Percentiles rank a stretch among this genome's conserved stretches.
Conservation (phyloP, 1,139 yeast species). For the Taphrina wiesneri region DNA sequence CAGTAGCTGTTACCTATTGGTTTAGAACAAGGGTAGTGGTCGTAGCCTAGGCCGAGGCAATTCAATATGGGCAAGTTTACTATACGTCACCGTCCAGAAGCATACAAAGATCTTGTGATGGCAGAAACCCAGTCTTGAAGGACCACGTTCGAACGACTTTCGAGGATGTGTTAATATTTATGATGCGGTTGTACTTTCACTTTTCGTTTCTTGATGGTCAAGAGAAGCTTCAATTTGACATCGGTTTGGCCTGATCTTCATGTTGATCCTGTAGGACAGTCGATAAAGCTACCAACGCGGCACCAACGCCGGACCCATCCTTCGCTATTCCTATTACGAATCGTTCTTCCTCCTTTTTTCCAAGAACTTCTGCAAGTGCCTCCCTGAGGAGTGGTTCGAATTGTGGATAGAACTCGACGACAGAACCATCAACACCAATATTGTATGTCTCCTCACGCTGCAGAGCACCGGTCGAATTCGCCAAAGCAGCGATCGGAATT, state of each 20-base stretch:
- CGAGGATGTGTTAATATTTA: too few species aligned
- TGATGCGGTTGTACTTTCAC: too few species aligned
- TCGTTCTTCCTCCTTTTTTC: slow-evolving; percentile 69
- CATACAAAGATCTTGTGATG: too few species aligned
- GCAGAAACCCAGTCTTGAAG: too few species aligned
- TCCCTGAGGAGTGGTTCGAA: slow-evolving; percentile 74
- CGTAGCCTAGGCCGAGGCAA: too few species aligned
- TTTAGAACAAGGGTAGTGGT: too few species aligned
- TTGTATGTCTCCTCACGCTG: slow-evolving; percentile 66
- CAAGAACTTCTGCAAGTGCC: slow-evolving; percentile 57
- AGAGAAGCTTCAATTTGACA: too few species aligned
- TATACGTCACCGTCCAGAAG: too few species aligned
- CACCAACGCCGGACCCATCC: slow-evolving; percentile 96
- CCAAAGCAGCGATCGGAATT: slow-evolving; percentile 81
- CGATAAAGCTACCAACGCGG: slow-evolving; percentile 77
- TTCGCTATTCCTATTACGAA: slow-evolving; percentile 76
- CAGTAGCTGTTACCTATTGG: too few species aligned
- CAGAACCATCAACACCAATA: slow-evolving; percentile 93
- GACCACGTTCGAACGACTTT: too few species aligned
- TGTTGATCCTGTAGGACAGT: slow-evolving; percentile 39
- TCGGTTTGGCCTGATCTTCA: background rate
- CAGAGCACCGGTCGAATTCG: slow-evolving; percentile 59
- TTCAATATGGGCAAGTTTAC: too few species aligned
- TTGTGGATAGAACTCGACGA: slow-evolving; percentile 87
- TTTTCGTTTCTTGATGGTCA: too few species aligned